Evolutionary conservation across 306 rosid species (phyloP).

Genomic region (Quercus mongolica): DNA sequence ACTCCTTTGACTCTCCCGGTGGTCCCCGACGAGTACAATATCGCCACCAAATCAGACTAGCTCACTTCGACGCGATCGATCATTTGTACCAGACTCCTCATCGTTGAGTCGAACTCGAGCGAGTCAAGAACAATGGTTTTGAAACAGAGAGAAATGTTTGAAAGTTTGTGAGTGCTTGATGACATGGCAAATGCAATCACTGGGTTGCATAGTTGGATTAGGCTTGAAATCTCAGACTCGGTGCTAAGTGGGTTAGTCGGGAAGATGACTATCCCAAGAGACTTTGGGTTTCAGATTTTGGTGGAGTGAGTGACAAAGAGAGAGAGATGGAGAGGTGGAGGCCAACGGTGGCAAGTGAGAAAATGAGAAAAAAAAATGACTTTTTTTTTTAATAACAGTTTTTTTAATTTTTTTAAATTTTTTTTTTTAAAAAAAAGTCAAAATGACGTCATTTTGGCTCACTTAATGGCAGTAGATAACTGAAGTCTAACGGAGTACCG

Average conservation of each 20-base stretch:
- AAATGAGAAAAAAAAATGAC: too few species aligned
- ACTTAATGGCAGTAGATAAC: too few species aligned
- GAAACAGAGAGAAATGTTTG: too few species aligned
- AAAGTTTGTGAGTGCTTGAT: too few species aligned
- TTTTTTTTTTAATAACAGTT: too few species aligned
- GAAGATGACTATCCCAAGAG: slow-evolving; percentile 50
- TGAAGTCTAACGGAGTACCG: too few species aligned
- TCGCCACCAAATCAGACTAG: slow-evolving; percentile 44
- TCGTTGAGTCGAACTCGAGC: slow-evolving; percentile 42
- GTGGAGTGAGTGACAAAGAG: too few species aligned
- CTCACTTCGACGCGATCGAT: slow-evolving; percentile 17
- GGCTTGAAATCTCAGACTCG: slow-evolving; percentile 31
- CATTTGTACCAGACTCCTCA: background rate
- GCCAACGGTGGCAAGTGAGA: too few species aligned
- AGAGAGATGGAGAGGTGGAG: too few species aligned
- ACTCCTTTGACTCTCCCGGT: slow-evolving; percentile 57
- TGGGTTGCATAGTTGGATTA: slow-evolving; percentile 29
- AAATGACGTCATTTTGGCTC: too few species aligned
- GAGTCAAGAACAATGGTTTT: slow-evolving; percentile 35
- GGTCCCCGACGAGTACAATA: slow-evolving; percentile 56
- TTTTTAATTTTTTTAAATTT: too few species aligned
- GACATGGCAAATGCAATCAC: slow-evolving; percentile 20
- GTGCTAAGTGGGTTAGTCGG: slow-evolving; percentile 45
- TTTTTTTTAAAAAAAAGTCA: too few species aligned
- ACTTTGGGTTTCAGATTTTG: background rate